A percentile compares a stretch with the other conserved stretches of the same genome.
phyloP scores from a whole-genome alignment of 1,284 basidiomycete species.

The Ganoderma lingzhi region DNA sequence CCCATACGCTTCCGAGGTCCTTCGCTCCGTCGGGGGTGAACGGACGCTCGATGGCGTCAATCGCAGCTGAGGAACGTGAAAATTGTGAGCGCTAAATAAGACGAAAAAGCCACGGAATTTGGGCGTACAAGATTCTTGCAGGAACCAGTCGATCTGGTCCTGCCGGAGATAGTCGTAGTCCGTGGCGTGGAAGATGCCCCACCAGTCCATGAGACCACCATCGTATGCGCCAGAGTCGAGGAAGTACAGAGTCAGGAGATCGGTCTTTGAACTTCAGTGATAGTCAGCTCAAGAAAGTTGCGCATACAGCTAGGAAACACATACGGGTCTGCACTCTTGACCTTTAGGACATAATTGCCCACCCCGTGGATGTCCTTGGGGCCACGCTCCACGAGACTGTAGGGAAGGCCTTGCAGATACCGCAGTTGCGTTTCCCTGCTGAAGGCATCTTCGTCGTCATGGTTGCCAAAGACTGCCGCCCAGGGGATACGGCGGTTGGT shows the following conservation, averaged over 20 bases:
- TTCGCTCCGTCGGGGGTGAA: conserved; percentile 78
- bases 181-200: conserved; percentile 66
- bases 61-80: conserved; percentile 37
- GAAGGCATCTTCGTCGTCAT: conserved; percentile 82
- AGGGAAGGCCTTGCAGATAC: conserved; percentile 83
- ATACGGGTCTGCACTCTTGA: conserved; percentile 79
- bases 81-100: background rate
- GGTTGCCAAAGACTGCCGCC: conserved; percentile 93
- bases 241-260: conserved; percentile 92
- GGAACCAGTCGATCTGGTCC: conserved; percentile 90
- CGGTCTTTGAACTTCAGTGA: conserved; percentile 75
- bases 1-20: conserved; percentile 75
- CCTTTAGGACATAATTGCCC: conserved; percentile 87
- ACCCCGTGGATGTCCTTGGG: conserved; percentile 86
- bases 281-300: conserved; percentile 12
- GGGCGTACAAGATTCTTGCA: conserved; percentile 71
- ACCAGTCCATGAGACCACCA: conserved; percentile 63
- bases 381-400: conserved; percentile 82
- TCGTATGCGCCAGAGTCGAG: conserved; percentile 89
- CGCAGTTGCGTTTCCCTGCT: conserved; percentile 71
- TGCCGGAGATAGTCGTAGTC: conserved; percentile 86
- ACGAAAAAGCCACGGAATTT: no score
- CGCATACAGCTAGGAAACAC: conserved; percentile 38
- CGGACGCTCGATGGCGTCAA: conserved; percentile 80
- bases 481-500: conserved; percentile 85